A percentile compares a stretch with the other conserved stretches of the same genome.
Conservation (phyloP, 208 protist species). For the Trichomonas vaginalis region DNA sequence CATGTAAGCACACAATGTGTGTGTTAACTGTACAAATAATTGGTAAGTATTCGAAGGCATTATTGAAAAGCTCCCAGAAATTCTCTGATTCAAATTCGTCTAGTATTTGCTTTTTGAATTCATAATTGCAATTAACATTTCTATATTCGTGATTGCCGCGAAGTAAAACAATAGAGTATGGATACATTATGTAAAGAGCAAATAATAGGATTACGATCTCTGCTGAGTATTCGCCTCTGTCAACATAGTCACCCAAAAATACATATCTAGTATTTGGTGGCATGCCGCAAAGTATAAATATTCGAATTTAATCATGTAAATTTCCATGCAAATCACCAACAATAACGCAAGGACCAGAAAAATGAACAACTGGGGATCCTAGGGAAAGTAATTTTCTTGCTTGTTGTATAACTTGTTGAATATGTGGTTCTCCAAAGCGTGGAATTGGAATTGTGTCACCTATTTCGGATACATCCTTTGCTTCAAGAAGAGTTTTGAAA, state of each 20-base stretch:
- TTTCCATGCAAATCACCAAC: background rate
- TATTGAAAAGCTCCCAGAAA: background rate
- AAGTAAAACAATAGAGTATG: background rate
- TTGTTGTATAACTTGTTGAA: no score
- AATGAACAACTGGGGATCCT: no score
- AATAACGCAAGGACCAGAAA: background rate
- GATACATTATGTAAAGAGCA: background rate
- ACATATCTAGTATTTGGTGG: background rate
- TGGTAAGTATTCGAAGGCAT: background rate
- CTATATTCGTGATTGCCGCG: background rate
- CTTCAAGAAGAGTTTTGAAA: no score
- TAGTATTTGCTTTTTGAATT: background rate
- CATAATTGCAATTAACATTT: background rate
- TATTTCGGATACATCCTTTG: no score
- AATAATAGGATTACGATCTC: background rate
- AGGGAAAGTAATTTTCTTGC: no score
- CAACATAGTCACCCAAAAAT: background rate
- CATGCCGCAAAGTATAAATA: background rate
- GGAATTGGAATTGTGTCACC: no score
- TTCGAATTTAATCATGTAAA: background rate
- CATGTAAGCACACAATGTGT: constrained; percentile 45
- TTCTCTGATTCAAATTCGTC: background rate
- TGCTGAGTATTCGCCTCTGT: background rate
- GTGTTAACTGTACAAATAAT: background rate
- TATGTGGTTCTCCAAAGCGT: no score